Evolutionary conservation across 768 basidiomycete genomes (phyloP), one percentile per base, ranked within the genome.

Genomic region (Boletus subcaerulescens): DNA sequence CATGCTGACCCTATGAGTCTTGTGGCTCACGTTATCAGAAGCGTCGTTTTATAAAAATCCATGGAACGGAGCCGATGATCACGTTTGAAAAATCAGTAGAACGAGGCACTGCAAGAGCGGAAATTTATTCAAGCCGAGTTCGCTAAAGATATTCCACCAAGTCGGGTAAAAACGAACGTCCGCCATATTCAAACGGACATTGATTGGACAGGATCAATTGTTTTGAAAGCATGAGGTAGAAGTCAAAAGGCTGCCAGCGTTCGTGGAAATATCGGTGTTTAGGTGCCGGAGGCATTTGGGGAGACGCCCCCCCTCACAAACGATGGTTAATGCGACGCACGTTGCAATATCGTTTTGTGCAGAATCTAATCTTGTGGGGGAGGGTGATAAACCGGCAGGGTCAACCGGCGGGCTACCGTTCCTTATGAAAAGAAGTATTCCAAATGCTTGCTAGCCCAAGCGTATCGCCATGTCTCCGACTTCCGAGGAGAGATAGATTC

Each of bases 101-200:
- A 12, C 22, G 39, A 26, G 22, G 20, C 4, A 22, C 14, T 24
- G 17, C n/a, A 29, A 29, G 5, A 35, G 9, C 5, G 20, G 24
- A 40, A 24, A 47, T 33, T 15, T 6, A 18, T 26, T 5, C 22
- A 12, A 29, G 5, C 12, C 10, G 18, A 39, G n/a, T n/a, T 24
- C 7, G 31, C 5, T 35, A 29, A n/a, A 26, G 43, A 45, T 18
- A 31, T 11, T 14, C 20, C 39, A n/a, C 9, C 35, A 47, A 8
- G 44, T 14, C 33, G 26, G 42, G n/a, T 24, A 12, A 13, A 15
- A 7, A 36, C 17, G 13, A 42, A 29, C 14, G 22, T 4, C 20
- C 17, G 7, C 12, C 35, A 24, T 24, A n/a, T 1, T n/a, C 33
- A 9, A 29, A 29, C 10, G 54, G 87, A 81, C 13, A 43, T 53